phyloP scores from a whole-genome alignment of 2,329 filamentous ascomycete species.

The Zelopaecilomyces penicillatus region DNA sequence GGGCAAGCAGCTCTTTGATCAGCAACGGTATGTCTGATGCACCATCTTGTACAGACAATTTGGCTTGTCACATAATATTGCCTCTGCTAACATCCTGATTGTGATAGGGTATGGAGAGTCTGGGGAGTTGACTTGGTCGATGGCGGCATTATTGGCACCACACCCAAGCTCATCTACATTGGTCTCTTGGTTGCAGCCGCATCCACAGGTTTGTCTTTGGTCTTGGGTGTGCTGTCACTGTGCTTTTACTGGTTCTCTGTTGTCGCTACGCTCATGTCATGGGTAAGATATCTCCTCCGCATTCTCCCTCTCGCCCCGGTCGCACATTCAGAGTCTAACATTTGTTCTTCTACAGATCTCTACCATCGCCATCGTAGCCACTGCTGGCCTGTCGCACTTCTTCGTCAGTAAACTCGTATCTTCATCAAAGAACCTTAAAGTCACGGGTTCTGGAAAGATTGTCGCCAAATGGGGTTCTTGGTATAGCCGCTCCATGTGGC shows the following conservation, averaged over 20 bases:
- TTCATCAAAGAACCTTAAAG: neutral
- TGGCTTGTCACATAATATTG: too few species aligned
- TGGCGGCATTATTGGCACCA: neutral
- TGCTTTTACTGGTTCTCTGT: neutral
- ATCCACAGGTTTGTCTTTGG: neutral
- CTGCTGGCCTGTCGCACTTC: neutral
- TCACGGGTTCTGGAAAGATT: neutral
- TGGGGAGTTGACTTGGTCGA: neutral
- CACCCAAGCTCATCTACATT: neutral
- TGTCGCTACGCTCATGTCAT: neutral
- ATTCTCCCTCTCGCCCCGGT: neutral
- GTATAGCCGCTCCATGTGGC: neutral
- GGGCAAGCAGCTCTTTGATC: neutral
- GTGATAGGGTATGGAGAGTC: neutral
- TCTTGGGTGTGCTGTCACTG: neutral
- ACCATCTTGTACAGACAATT: neutral
- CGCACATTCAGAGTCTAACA: neutral
- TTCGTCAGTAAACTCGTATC: neutral
- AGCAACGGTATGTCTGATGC: neutral
- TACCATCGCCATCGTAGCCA: neutral
- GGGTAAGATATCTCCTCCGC: neutral
- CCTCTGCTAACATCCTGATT: neutral
- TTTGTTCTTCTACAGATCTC: neutral
- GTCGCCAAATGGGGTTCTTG: neutral
- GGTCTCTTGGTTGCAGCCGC: neutral